These are phyloP conservation scores for Bolboschoenoplectus hybrid DNA, from an alignment of 202 grass and related monocot species.

Conservation along the genomic window DNA sequence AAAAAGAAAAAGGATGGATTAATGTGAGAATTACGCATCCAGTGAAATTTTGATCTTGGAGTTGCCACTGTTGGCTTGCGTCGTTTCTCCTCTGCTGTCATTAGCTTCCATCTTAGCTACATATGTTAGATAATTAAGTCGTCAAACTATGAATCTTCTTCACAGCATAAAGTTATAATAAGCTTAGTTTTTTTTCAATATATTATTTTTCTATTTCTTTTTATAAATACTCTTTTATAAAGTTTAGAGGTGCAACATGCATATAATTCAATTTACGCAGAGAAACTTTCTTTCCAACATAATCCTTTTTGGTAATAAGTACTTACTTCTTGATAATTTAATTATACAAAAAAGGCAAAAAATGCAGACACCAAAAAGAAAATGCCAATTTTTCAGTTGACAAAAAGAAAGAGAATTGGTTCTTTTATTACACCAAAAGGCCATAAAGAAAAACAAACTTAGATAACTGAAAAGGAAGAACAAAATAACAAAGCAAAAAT, in stretches of 20 bases:
- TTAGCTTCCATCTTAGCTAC: constrained; percentile 3
- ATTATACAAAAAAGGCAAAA: background rate
- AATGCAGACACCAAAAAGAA: background rate
- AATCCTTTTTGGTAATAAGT: background rate
- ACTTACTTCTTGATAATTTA: background rate
- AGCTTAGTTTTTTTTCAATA: background rate
- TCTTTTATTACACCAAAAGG: background rate
- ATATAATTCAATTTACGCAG: background rate
- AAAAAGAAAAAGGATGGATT: background rate
- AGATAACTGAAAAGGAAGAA: background rate
- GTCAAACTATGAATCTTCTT: background rate
- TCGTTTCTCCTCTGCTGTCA: constrained; percentile 27
- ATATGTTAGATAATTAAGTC: background rate
- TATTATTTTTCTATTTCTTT: background rate
- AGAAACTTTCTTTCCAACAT: background rate
- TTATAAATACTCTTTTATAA: background rate
- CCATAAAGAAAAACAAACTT: background rate
- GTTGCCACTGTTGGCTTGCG: constrained; percentile 29
- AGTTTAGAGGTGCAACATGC: background rate
- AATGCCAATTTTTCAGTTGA: background rate
- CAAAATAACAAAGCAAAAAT: background rate
- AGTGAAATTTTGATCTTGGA: constrained; percentile 55
- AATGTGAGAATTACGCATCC: constrained; percentile 49
- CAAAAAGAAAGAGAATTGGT: background rate
- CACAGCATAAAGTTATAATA: background rate